Evolutionary conservation across 2,329 filamentous ascomycete genomes (phyloP).

Genomic region (Penicillium sclerotiorum): DNA sequence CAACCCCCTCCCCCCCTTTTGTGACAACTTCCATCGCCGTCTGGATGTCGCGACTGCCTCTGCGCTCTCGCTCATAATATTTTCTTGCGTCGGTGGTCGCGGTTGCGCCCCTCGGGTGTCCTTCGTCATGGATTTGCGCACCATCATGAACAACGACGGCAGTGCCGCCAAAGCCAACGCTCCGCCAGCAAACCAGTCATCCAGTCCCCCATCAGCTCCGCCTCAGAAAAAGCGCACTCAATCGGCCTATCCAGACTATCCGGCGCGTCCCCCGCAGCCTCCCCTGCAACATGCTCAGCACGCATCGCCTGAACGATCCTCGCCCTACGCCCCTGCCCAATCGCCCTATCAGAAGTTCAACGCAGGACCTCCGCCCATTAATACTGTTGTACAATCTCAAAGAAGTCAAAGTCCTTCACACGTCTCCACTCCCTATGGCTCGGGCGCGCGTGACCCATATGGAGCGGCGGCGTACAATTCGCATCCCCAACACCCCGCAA

Average conservation of each 20-base stretch:
- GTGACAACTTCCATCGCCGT: conserved; percentile 7
- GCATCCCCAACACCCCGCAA: conserved; percentile 30
- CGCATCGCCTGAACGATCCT: conserved; percentile 46
- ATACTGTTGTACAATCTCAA: conserved; percentile 32
- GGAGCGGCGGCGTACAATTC: conserved; percentile 33
- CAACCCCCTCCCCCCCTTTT: conserved; percentile 9
- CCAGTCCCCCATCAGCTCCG: conserved; percentile 33
- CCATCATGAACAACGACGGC: conserved; percentile 54
- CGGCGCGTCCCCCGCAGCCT: conserved; percentile 41
- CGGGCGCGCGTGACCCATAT: conserved; percentile 40
- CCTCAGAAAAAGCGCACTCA: conserved; percentile 30
- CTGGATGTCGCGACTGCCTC: conserved; percentile 24
- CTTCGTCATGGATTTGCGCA: conserved; percentile 55
- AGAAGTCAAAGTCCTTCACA: conserved; percentile 38
- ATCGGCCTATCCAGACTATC: conserved; percentile 31
- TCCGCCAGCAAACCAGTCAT: conserved; percentile 32
- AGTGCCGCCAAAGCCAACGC: conserved; percentile 36
- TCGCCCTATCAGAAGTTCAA: conserved; percentile 46
- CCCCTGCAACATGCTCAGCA: conserved; percentile 49
- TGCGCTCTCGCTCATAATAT: conserved; percentile 18
- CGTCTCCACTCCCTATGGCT: conserved; percentile 33
- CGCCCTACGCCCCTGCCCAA: conserved; percentile 42
- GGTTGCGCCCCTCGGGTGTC: conserved; percentile 21
- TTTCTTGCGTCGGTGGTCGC: conserved; percentile 22
- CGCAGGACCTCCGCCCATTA: conserved; percentile 32